Base-by-base conservation (phyloP, 495 filamentous ascomycete genomes). In the Xylaria telfairii region DNA sequence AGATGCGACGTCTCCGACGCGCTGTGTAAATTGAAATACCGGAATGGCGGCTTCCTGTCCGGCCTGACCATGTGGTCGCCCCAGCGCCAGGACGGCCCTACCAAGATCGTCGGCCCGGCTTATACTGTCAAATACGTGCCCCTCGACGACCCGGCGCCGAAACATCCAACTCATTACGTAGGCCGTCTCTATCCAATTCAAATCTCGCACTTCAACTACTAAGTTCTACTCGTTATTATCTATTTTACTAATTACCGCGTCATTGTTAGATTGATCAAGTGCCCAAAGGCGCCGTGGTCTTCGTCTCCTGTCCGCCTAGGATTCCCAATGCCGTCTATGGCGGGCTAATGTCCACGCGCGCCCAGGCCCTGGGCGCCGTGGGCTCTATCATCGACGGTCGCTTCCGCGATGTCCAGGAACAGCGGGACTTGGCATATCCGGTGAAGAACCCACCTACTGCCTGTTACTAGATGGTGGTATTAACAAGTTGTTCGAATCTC, bases 61-160 rank as follows among this genome's bases (percentile, higher is more conserved):
- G 84, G 86, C 24, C 74, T 90, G 65, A 87, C 81, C 53, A 84
- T 90, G 83, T 90, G 84, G 81, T 89, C 86, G 34, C 87, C 87
- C 1, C 76, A 79, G 28, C 79, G 83, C 37, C 84, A 86, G 79
- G 81, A 83, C 28, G 83, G 85, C 8, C 70, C 73, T 3, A 84
- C 85, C 60, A 88, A 87, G 74, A 86, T 89, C 21, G 79, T 89
- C 44, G 88, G 87, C 1, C 87, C 85, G 10, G 87, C 86, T 19
- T 88, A 88, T 62, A 89, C 86, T 1, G 87, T 90, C 19, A 81
- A 85, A 71, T 88, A 87, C 57, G 85, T 84, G 10, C 81, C 78
- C 0, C 77, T 83, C 39, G 76, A 78, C 28, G 82, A 87, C 60
- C 77, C 76, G n/a, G 79, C 78, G 46, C 83, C 85, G 0, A 86